phyloP scores from a whole-genome alignment of 73 alveolate species.

The Paraurostyla sp. region DNA sequence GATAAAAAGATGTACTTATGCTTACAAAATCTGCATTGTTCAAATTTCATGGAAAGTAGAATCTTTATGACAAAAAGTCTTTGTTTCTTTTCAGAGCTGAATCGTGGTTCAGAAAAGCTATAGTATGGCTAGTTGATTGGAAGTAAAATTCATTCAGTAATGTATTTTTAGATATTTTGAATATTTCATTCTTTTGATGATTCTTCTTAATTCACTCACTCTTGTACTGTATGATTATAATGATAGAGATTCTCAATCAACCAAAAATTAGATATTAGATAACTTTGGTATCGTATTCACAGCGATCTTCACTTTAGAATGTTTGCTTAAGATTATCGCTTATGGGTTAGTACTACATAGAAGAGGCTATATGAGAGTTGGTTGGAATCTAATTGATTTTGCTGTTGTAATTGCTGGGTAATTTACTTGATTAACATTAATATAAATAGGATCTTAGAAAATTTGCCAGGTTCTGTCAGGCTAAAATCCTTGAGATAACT shows the following conservation, averaged over 20 bases:
- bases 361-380: conserved; percentile 77
- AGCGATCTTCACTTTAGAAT: conserved; percentile 70
- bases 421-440: not conserved
- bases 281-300: conserved; percentile 65
- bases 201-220: conserved; percentile 52
- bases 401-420: conserved; percentile 64
- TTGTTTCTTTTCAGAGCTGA: not conserved
- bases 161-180: conserved; percentile 38
- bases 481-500: conserved; percentile 52
- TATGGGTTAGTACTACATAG: conserved; percentile 61
- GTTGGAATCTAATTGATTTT: conserved; percentile 78
- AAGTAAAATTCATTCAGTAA: not conserved
- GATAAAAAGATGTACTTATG: not conserved
- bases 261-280: conserved; percentile 53
- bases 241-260: conserved; percentile 34
- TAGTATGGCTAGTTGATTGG: conserved; percentile 52
- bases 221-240: conserved; percentile 64
- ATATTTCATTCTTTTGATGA: conserved; percentile 42
- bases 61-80: conserved; percentile 24
- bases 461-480: conserved; percentile 3
- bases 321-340: conserved; percentile 70
- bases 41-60: not conserved
- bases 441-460: conserved; percentile 26
- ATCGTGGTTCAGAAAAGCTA: conserved; percentile 15
- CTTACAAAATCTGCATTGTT: conserved; percentile 27